Evolutionary conservation across 495 filamentous ascomycete genomes (phyloP).

Genomic region (Neurospora tetrasperma): DNA sequence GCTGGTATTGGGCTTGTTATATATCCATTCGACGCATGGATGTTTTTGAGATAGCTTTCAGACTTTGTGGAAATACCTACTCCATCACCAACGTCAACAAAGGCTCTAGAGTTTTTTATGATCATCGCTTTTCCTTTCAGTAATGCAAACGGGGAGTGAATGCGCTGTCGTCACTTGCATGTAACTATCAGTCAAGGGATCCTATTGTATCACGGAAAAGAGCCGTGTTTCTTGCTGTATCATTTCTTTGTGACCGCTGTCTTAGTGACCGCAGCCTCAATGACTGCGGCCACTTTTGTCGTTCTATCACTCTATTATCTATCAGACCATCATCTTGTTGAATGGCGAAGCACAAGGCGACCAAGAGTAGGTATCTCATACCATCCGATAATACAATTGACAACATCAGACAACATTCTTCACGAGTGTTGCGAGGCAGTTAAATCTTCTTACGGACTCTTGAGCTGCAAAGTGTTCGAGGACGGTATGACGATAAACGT

Average conservation of each 20-base stretch:
- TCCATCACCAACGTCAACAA: not conserved
- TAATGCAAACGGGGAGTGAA: not conserved
- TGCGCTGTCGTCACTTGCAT: not conserved
- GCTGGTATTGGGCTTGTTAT: not conserved
- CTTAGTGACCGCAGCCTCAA: not conserved
- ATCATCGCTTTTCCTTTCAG: not conserved
- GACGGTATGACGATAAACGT: not conserved
- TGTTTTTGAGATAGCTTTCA: not conserved
- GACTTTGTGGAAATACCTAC: not conserved
- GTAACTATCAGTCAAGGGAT: not conserved
- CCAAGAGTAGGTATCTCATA: not conserved
- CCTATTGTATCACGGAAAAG: not conserved
- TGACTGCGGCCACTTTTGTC: not conserved
- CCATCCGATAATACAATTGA: not conserved
- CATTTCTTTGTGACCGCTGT: not conserved
- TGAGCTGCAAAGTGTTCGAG: not conserved
- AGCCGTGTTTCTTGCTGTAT: not conserved
- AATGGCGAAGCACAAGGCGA: not conserved
- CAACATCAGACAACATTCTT: not conserved
- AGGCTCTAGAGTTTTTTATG: not conserved
- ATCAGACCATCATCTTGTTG: not conserved
- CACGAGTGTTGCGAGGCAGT: not conserved
- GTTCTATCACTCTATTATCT: not conserved
- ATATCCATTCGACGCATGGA: not conserved
- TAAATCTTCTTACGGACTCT: not conserved